Evolutionary conservation across 257 asterid genomes (phyloP).

Genomic region (Lycium barbarum): DNA sequence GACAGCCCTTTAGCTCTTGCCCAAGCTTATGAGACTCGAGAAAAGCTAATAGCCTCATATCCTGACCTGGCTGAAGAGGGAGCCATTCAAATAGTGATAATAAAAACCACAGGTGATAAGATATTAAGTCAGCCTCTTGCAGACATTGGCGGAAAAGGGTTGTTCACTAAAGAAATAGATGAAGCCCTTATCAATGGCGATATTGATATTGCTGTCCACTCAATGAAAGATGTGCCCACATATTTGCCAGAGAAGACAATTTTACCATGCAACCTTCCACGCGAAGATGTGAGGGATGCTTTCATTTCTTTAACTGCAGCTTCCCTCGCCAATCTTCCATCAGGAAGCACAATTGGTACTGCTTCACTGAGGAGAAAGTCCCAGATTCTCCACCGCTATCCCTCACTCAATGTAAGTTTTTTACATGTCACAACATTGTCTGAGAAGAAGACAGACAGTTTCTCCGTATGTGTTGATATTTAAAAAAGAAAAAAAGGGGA

Average conservation of each 20-base stretch:
- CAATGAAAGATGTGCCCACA: conserved; percentile 98
- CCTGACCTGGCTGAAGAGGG: conserved; percentile 94
- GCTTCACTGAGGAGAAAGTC: conserved; percentile 98
- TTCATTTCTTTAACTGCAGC: conserved; percentile 79
- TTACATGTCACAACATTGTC: not conserved
- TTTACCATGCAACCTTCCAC: conserved; percentile 92
- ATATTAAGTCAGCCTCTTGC: conserved; percentile 92
- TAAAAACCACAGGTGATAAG: conserved; percentile 95
- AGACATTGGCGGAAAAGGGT: conserved; percentile 98
- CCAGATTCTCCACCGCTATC: conserved; percentile 86
- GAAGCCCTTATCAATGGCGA: conserved; percentile 91
- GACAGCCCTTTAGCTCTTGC: conserved; percentile 98
- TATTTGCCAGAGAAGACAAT: conserved; percentile 85
- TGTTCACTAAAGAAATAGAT: conserved; percentile 94
- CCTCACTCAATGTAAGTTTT: conserved; percentile 65
- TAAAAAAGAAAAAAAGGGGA: not conserved
- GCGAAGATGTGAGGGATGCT: conserved; percentile 97
- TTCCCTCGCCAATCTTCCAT: conserved; percentile 86
- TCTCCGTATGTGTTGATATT: conserved; percentile 3
- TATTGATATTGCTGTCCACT: conserved; percentile 96
- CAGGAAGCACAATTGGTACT: conserved; percentile 84
- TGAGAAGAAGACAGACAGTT: not conserved
- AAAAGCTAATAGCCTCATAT: conserved; percentile 67
- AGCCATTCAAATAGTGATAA: conserved; percentile 80
- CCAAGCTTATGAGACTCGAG: conserved; percentile 94